These are phyloP conservation scores for Didymella lethalis DNA, from an alignment of 2,329 filamentous ascomycete genomes.

Conservation along the genomic window DNA sequence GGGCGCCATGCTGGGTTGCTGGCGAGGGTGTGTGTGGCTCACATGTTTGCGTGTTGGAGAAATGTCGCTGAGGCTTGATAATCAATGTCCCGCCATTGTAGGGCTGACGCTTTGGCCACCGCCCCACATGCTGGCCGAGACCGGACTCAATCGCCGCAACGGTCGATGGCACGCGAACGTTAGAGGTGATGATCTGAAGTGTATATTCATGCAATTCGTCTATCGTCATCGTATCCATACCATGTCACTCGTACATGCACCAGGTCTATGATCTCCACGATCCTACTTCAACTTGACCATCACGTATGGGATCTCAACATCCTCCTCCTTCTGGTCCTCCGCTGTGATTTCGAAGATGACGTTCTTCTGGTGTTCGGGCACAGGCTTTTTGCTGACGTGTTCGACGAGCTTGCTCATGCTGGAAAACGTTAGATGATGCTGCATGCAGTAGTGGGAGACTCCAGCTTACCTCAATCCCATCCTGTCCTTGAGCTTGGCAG, in stretches of 20 bases:
- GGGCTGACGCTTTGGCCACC: slow-evolving; percentile 36
- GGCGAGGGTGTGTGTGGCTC: slow-evolving; percentile 22
- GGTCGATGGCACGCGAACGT: not conserved
- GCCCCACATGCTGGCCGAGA: slow-evolving; percentile 17
- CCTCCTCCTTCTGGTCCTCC: slow-evolving; percentile 86
- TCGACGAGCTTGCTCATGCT: slow-evolving; percentile 91
- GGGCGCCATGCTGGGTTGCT: slow-evolving; percentile 70
- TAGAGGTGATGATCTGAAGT: not conserved
- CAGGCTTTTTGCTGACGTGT: slow-evolving; percentile 87
- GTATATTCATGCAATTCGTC: slow-evolving; percentile 22
- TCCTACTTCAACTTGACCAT: slow-evolving; percentile 73
- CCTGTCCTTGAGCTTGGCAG: slow-evolving; percentile 83
- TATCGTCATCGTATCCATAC: slow-evolving; percentile 1
- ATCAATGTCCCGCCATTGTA: slow-evolving; percentile 39
- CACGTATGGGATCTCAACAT: slow-evolving; percentile 96
- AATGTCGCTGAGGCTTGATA: slow-evolving; percentile 41
- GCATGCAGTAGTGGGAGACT: not conserved
- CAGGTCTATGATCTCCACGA: too few relatives aligned
- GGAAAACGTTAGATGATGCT: slow-evolving; percentile 32
- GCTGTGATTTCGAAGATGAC: slow-evolving; percentile 94
- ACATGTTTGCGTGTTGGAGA: slow-evolving; percentile 32
- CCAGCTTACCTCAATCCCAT: slow-evolving; percentile 70
- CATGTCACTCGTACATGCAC: not conserved
- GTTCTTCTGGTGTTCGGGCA: slow-evolving; percentile 91
- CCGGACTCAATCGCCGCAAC: slow-evolving; percentile 9